Conservation (phyloP, 208 protist genomes). For the Trypanosoma rangeli region DNA sequence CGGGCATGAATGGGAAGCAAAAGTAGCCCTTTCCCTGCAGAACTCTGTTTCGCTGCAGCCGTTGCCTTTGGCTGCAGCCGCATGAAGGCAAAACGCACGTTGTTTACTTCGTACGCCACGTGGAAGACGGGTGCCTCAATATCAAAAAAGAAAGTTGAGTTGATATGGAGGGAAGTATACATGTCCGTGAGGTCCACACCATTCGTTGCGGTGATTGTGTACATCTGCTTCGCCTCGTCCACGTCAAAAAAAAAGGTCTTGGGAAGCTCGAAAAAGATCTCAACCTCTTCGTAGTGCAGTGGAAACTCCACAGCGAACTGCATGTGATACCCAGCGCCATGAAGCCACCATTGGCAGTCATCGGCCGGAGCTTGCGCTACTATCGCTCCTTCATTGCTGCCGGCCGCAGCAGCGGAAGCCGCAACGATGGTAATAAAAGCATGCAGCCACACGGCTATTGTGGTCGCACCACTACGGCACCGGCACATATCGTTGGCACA, state of each 20-base stretch:
- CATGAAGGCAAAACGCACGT: constrained; percentile 34
- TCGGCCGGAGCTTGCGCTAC: neutral
- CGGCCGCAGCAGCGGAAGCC: neutral
- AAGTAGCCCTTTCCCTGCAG: constrained; percentile 21
- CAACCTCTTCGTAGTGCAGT: constrained; percentile 19
- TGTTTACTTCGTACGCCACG: constrained; percentile 51
- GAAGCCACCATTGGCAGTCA: constrained; percentile 31
- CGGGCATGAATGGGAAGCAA: constrained; percentile 81
- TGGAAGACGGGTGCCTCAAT: constrained; percentile 82
- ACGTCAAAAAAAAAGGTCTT: constrained; percentile 74
- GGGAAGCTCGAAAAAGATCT: constrained; percentile 46
- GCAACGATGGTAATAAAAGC: neutral
- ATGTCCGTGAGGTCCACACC: constrained; percentile 31
- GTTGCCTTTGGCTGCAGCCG: neutral
- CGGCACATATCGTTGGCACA: too few species aligned
- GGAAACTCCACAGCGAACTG: constrained; percentile 68
- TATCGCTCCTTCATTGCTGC: neutral
- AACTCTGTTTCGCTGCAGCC: neutral
- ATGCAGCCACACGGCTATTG: neutral
- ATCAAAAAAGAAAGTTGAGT: constrained; percentile 59
- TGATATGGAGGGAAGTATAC: constrained; percentile 40
- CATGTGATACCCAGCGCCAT: constrained; percentile 78
- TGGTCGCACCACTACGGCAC: neutral
- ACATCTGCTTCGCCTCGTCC: constrained; percentile 66
- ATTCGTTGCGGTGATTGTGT: constrained; percentile 22